Evolutionary conservation across 179 eudicot species (phyloP).

Genomic region (Corrigiola litoralis): DNA sequence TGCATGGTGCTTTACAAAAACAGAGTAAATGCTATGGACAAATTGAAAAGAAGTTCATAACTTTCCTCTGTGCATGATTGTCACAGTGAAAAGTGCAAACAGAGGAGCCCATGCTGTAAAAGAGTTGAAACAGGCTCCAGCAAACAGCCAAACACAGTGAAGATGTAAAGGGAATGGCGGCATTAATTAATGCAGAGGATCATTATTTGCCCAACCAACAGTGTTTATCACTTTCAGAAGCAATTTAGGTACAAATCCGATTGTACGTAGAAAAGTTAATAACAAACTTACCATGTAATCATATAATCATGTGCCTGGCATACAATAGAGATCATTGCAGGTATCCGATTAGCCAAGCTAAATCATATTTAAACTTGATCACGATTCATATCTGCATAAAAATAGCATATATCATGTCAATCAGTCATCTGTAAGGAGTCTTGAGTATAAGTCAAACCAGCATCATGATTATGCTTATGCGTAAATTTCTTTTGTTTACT

Average conservation of each 20-base stretch:
- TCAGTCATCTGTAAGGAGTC: conserved; percentile 11
- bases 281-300: conserved; percentile 26
- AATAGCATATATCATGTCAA: conserved; percentile 17
- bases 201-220: conserved; percentile 1
- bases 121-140: conserved; percentile 7
- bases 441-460: conserved; percentile 28
- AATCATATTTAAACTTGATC: conserved; percentile 16
- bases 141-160: conserved; percentile 13
- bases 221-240: conserved; percentile 4
- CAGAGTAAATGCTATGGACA: conserved; percentile 16
- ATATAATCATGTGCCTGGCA: conserved; percentile 30
- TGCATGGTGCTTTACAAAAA: conserved; percentile 21
- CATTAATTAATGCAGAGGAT: conserved; percentile 17
- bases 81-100: conserved; percentile 3
- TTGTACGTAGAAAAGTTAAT: conserved; percentile 17
- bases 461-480: conserved; percentile 23
- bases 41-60: not conserved
- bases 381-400: conserved; percentile 21
- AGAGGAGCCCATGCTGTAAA: not conserved
- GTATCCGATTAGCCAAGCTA: conserved; percentile 8
- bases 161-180: conserved; percentile 1
- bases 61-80: conserved; percentile 4
- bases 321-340: conserved; percentile 16
- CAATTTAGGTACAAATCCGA: conserved; percentile 1
- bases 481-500: not conserved